Percentiles rank a stretch among this genome's conserved stretches.
phyloP scores from a whole-genome alignment of 2,329 filamentous ascomycete genomes.

The Beauveria sp. region DNA sequence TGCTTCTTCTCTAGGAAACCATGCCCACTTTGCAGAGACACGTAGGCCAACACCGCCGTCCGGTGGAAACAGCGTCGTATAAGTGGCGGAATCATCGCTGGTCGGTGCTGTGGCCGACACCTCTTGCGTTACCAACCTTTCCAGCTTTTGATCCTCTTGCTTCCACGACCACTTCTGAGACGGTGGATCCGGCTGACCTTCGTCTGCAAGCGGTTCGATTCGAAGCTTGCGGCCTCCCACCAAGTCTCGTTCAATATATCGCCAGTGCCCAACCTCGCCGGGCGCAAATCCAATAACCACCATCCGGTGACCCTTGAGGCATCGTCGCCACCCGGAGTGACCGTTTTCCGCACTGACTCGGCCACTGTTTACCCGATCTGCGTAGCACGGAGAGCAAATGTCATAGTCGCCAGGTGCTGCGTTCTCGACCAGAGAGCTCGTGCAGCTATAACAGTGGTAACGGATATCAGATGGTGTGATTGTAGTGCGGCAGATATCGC shows the following conservation, averaged over 20 bases:
- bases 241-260: conserved; percentile 61
- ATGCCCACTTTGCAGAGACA: conserved; percentile 64
- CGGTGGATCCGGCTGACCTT: conserved; percentile 24
- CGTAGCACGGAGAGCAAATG: conserved; percentile 73
- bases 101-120: conserved; percentile 38
- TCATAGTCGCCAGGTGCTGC: conserved; percentile 69
- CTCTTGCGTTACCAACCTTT: conserved; percentile 43
- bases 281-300: conserved; percentile 69
- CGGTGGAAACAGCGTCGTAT: conserved; percentile 52
- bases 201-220: conserved; percentile 42
- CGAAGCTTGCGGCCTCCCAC: conserved; percentile 70
- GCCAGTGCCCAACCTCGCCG: conserved; percentile 55
- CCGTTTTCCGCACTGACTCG: conserved; percentile 71
- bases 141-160: conserved; percentile 29
- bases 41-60: conserved; percentile 64
- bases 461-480: conserved; percentile 64
- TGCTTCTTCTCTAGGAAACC: conserved; percentile 59
- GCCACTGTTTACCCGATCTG: conserved; percentile 52
- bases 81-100: conserved; percentile 20
- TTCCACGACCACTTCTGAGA: conserved; percentile 48
- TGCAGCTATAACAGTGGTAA: conserved; percentile 75
- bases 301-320: conserved; percentile 77
- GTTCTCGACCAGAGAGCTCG: conserved; percentile 39
- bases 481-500: conserved; percentile 67
- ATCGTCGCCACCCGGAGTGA: conserved; percentile 73